Evolutionary conservation across 805 yeast genomes (phyloP).

Genomic region (Maudiozyma bulderi): DNA sequence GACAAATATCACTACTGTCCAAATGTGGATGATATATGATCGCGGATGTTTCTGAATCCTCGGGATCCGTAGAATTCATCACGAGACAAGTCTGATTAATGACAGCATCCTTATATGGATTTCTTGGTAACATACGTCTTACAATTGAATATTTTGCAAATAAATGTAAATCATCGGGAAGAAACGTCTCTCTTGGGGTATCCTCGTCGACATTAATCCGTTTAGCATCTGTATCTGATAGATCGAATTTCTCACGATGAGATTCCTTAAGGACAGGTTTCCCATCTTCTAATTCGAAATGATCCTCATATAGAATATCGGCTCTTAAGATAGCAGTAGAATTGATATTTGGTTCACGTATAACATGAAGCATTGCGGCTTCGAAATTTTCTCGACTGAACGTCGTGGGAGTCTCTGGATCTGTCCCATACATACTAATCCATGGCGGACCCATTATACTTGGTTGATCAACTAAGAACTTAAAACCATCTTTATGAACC

Average conservation of each 20-base stretch:
- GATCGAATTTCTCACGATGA: conserved; percentile 7
- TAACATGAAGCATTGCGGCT: conserved; percentile 68
- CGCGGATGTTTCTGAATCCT: conserved; percentile 34
- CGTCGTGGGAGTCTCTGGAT: conserved; percentile 9
- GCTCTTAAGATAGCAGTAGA: conserved; percentile 87
- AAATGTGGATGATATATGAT: conserved; percentile 78
- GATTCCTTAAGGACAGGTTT: neutral
- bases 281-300: conserved; percentile 26
- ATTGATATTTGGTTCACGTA: conserved; percentile 79
- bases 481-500: conserved; percentile 12
- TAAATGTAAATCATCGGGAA: conserved; percentile 18
- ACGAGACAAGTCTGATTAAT: conserved; percentile 77
- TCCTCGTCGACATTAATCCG: conserved; percentile 34
- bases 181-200: conserved; percentile 28
- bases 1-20: conserved; percentile 46
- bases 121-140: conserved; percentile 85
- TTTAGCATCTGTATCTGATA: conserved; percentile 16
- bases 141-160: conserved; percentile 44
- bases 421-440: conserved; percentile 18
- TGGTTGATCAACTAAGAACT: conserved; percentile 10
- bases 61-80: conserved; percentile 21
- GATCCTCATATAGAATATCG: conserved; percentile 54
- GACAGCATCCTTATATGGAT: conserved; percentile 74
- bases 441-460: conserved; percentile 24
- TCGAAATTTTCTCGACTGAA: conserved; percentile 45